Evolutionary conservation across 1,284 basidiomycete species (phyloP).

Genomic region (Apiotrichum porosum): DNA sequence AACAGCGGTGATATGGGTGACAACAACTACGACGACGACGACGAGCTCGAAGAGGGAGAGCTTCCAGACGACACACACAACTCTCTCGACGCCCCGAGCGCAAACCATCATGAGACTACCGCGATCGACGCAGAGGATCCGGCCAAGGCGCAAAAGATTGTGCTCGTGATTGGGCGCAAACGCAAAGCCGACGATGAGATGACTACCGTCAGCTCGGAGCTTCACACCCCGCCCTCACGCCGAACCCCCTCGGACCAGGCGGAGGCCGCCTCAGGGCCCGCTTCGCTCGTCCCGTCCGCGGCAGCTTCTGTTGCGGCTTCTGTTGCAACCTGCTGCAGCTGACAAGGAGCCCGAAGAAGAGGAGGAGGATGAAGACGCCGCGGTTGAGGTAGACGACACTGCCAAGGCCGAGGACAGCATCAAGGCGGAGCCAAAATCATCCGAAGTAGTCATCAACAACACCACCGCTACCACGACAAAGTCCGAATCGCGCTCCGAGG

Average conservation of each 20-base stretch:
- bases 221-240: slow-evolving; percentile 6
- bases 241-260: not conserved
- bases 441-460: not conserved
- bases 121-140: not conserved
- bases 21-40: not conserved
- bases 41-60: not conserved
- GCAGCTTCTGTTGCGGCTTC: not conserved
- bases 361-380: not conserved
- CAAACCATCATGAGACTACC: not conserved
- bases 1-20: not conserved
- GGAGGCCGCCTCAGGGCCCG: not conserved
- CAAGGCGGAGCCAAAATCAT: not conserved
- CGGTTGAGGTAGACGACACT: no score
- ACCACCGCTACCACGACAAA: not conserved
- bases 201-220: slow-evolving; percentile 6
- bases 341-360: no score
- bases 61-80: no score
- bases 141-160: slow-evolving; percentile 1
- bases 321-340: not conserved
- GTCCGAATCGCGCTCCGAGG: not conserved
- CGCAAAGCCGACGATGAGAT: slow-evolving; percentile 13
- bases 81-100: no score
- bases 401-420: no score
- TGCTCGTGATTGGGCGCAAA: slow-evolving; percentile 9
- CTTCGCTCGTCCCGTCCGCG: not conserved